Percentiles rank a stretch among this genome's conserved stretches.
These are phyloP conservation scores for Claviceps monticola DNA, from an alignment of 2,329 filamentous ascomycete genomes.

Conservation along the genomic window DNA sequence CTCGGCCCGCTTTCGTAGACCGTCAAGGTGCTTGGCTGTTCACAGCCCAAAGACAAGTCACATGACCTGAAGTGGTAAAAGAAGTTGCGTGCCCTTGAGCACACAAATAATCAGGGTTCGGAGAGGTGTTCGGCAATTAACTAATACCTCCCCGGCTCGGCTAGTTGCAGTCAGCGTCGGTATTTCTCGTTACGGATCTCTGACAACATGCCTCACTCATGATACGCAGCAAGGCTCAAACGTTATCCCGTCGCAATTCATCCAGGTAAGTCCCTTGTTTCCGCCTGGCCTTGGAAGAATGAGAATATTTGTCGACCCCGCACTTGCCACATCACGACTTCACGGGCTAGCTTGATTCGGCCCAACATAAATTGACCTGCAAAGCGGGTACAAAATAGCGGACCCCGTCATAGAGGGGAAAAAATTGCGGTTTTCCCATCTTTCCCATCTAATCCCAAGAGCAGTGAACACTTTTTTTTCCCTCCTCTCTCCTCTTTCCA, in stretches of 20 bases:
- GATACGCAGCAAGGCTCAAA: no score
- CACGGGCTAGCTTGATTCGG: neutral
- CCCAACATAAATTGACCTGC: neutral
- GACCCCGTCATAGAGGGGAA: neutral
- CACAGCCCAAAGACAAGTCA: neutral
- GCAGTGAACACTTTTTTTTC: neutral
- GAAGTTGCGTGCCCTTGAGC: neutral
- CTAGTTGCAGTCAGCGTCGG: neutral
- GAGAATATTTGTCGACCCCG: neutral
- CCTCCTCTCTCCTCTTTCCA: neutral
- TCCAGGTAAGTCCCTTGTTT: neutral
- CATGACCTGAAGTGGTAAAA: neutral
- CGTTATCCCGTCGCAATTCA: neutral
- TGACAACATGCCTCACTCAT: neutral
- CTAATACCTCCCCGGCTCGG: neutral
- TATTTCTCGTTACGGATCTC: neutral
- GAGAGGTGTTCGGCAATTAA: neutral
- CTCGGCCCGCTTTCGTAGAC: neutral
- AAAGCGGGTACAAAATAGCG: slow-evolving; percentile 2
- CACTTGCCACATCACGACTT: slow-evolving; percentile 3
- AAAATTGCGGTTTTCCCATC: neutral
- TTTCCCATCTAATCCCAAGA: neutral
- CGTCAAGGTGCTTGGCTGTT: slow-evolving; percentile 1
- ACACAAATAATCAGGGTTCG: neutral
- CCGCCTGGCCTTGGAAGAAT: neutral